A percentile compares a stretch with the other conserved stretches of the same genome.
phyloP scores from a whole-genome alignment of 2,329 filamentous ascomycete species.

The Phialophora tarda region DNA sequence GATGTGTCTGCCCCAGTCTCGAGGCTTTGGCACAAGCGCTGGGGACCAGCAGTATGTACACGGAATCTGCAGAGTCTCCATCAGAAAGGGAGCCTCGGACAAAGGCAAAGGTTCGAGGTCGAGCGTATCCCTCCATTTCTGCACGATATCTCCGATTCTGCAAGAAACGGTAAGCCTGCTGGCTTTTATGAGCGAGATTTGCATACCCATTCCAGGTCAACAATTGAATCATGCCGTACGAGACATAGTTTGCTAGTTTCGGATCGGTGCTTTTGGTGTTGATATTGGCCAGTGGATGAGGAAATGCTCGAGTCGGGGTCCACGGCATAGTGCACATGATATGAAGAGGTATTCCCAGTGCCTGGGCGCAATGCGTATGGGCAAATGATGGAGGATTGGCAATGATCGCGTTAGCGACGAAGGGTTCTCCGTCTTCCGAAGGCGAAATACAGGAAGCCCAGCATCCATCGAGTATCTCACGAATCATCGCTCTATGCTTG shows the following conservation, averaged over 20 bases:
- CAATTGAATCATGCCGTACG: conserved; percentile 56
- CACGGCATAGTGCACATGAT: conserved; percentile 62
- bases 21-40: conserved; percentile 49
- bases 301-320: conserved; percentile 52
- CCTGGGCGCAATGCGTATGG: conserved; percentile 60
- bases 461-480: conserved; percentile 48
- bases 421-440: conserved; percentile 46
- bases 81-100: conserved; percentile 47
- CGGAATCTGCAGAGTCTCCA: conserved; percentile 48
- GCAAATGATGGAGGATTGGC: conserved; percentile 61
- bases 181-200: conserved; percentile 35
- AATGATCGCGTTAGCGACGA: conserved; percentile 62
- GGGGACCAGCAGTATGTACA: conserved; percentile 56
- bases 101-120: conserved; percentile 49
- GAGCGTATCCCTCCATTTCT: conserved; percentile 49
- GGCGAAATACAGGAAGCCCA: conserved; percentile 50
- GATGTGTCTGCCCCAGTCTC: conserved; percentile 49
- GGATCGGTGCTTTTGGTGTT: conserved; percentile 44
- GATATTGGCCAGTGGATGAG: conserved; percentile 59
- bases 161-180: conserved; percentile 4
- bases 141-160: conserved; percentile 55
- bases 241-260: conserved; percentile 51
- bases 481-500: conserved; percentile 45
- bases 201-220: conserved; percentile 56
- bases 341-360: conserved; percentile 57